A percentile compares a stretch with the other conserved stretches of the same genome.
These are phyloP conservation scores for Thraustochytrium sp. DNA, from an alignment of 352 stramenopile species.

Conservation along the genomic window DNA sequence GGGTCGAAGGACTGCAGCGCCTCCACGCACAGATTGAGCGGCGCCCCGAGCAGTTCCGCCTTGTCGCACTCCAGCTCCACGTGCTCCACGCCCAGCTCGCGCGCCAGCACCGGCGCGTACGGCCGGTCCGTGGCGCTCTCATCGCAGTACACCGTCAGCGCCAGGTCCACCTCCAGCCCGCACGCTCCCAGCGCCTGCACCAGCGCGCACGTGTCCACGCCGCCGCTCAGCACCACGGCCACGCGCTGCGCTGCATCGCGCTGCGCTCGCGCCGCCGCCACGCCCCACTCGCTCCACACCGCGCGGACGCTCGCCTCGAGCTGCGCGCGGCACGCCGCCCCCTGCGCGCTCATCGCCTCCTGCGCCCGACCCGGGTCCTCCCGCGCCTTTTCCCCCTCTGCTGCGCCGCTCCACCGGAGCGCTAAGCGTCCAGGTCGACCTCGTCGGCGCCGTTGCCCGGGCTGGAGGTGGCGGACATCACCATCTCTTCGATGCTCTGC, in stretches of 20 bases:
- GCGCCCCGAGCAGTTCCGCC: constrained; percentile 55
- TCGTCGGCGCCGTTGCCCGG: no score
- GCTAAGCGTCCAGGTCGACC: no score
- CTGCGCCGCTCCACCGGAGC: no score
- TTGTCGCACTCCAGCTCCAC: constrained; percentile 60
- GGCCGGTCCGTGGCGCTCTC: constrained; percentile 5
- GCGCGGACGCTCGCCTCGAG: not conserved
- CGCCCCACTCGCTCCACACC: not conserved
- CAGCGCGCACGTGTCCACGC: constrained; percentile 53
- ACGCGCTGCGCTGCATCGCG: not conserved
- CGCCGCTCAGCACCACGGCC: constrained; percentile 48
- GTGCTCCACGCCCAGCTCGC: constrained; percentile 52
- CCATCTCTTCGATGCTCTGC: no score
- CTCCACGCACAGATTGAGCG: constrained; percentile 53
- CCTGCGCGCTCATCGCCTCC: not conserved
- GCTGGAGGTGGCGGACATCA: no score
- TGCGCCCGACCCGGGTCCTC: no score
- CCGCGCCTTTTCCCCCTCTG: no score
- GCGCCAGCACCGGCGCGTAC: not conserved
- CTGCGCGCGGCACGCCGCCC: not conserved
- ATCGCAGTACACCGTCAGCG: not conserved
- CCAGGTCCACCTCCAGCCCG: not conserved
- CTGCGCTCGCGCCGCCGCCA: not conserved
- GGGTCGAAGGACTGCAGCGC: constrained; percentile 67
- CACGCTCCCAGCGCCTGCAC: constrained; percentile 20